A percentile compares a stretch with the other conserved stretches of the same genome.
These are phyloP conservation scores for Heritiera littoralis DNA, from an alignment of 345 rosid species.

Conservation along the genomic window DNA sequence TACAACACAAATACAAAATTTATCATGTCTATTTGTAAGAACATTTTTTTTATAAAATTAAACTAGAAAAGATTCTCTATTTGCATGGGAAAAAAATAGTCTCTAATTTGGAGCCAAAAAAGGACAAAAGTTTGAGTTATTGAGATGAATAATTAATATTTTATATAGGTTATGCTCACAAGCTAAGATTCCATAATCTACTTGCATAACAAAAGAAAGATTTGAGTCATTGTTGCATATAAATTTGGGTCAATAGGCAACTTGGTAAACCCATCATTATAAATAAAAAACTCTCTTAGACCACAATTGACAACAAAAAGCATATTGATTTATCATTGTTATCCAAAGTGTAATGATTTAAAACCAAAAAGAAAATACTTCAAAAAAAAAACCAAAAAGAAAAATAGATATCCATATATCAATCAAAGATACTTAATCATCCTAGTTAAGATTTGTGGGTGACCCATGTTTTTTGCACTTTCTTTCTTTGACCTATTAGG, in stretches of 20 bases:
- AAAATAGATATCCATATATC: conserved; percentile 15
- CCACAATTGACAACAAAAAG: not conserved
- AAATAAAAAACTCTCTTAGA: not conserved
- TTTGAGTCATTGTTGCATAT: not conserved
- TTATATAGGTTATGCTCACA: not conserved
- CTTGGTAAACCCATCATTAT: conserved; percentile 8
- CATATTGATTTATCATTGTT: conserved; percentile 13
- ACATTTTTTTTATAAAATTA: not conserved
- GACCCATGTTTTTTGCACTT: conserved; percentile 7
- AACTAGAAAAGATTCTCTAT: too few species aligned
- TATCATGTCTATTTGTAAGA: not conserved
- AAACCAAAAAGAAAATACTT: not conserved
- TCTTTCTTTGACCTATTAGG: conserved; percentile 18
- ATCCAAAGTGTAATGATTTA: not conserved
- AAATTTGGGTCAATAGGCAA: not conserved
- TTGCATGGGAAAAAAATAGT: not conserved
- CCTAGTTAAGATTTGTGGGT: conserved; percentile 28
- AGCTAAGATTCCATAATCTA: conserved; percentile 16
- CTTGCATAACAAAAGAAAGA: not conserved
- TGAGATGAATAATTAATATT: not conserved
- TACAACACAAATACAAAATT: too few species aligned
- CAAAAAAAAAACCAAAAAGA: not conserved
- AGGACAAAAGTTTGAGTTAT: not conserved
- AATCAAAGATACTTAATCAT: conserved; percentile 27
- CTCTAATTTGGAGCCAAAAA: not conserved